A percentile compares a stretch with the other conserved stretches of the same genome.
Conservation (phyloP, 805 yeast species). For the Spathaspora sp. region DNA sequence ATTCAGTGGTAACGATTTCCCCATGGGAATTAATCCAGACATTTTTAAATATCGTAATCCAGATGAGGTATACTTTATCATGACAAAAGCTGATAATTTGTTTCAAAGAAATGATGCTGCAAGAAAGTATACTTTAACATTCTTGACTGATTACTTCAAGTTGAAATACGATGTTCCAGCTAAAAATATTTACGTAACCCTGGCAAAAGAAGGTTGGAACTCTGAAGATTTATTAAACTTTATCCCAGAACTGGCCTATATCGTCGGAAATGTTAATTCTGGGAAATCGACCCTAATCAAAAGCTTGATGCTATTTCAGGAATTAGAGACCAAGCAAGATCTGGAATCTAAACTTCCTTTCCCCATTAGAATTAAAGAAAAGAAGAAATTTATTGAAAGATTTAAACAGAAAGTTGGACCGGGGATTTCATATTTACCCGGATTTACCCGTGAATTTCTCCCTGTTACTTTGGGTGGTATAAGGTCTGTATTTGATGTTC, state of each 20-base stretch:
- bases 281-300: constrained; percentile 67
- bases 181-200: constrained; percentile 43
- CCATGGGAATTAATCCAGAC: constrained; percentile 47
- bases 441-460: constrained; percentile 59
- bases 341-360: constrained; percentile 14
- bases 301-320: constrained; percentile 29
- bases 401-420: constrained; percentile 38
- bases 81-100: constrained; percentile 45
- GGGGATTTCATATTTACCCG: constrained; percentile 56
- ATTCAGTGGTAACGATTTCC: constrained; percentile 69
- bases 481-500: constrained; percentile 40
- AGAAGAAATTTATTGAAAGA: constrained; percentile 9
- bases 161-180: constrained; percentile 26
- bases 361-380: constrained; percentile 5
- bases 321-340: constrained; percentile 17
- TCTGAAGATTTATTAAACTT: constrained; percentile 26
- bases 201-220: constrained; percentile 55
- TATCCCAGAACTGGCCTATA: constrained; percentile 40
- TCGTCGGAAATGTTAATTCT: constrained; percentile 64
- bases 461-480: constrained; percentile 25
- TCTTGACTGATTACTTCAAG: constrained; percentile 32
- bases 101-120: constrained; percentile 26
- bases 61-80: constrained; percentile 33
- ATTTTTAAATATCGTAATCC: constrained; percentile 33
- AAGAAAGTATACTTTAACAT: constrained; percentile 22